Evolutionary conservation across 768 basidiomycete species (phyloP).

Genomic region (Chiua virens): DNA sequence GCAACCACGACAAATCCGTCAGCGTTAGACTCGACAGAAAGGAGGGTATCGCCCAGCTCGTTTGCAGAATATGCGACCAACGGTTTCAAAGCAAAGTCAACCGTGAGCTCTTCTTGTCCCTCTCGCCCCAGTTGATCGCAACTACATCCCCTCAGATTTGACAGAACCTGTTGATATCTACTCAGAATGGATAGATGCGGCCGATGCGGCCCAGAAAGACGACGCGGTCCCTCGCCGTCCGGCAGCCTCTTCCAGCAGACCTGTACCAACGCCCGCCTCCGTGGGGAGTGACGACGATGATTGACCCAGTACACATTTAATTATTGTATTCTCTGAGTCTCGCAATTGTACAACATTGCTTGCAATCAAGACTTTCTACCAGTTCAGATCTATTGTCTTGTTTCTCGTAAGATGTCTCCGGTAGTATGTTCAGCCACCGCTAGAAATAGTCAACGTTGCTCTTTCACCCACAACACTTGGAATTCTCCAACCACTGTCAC

Average conservation of each 20-base stretch:
- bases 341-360: conserved; percentile 22
- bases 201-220: conserved; percentile 76
- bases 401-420: not conserved
- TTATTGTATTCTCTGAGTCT: no score
- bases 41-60: conserved; percentile 77
- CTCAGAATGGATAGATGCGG: conserved; percentile 90
- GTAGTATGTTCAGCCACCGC: conserved; percentile 29
- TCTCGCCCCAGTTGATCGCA: conserved; percentile 11
- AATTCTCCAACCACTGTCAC: conserved; percentile 7
- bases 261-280: conserved; percentile 33
- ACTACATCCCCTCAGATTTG: conserved; percentile 54
- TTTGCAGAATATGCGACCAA: conserved; percentile 85
- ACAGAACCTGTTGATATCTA: conserved; percentile 89
- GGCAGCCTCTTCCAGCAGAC: conserved; percentile 50
- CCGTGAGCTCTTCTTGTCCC: conserved; percentile 49
- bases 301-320: conserved; percentile 3
- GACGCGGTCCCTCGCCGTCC: conserved; percentile 53
- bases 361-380: conserved; percentile 4
- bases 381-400: not conserved
- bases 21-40: conserved; percentile 84
- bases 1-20: conserved; percentile 88
- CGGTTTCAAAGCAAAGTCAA: conserved; percentile 86
- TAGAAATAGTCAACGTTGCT: conserved; percentile 18
- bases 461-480: conserved; percentile 22
- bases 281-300: conserved; percentile 50